Evolutionary conservation across 768 basidiomycete species (phyloP).

Genomic region (Lyophyllum decastes): DNA sequence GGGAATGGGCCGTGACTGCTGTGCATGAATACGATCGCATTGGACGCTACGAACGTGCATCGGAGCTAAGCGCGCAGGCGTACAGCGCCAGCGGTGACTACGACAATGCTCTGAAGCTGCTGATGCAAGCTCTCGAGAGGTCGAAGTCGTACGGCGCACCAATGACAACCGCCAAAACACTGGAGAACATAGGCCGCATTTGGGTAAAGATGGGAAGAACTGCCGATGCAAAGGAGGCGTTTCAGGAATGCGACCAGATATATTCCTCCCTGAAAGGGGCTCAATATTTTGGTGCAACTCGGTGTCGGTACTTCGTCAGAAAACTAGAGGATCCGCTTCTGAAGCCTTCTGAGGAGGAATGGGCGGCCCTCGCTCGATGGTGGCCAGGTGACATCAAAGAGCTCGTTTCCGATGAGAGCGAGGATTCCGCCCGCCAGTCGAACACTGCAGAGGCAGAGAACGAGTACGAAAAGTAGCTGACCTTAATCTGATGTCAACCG

Average conservation of each 20-base stretch:
- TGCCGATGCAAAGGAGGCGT: not conserved
- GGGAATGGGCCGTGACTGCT: not conserved
- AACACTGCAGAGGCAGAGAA: no score
- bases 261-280: not conserved
- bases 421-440: no score
- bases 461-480: no score
- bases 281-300: not conserved
- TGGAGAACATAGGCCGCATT: slow-evolving; percentile 2
- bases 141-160: not conserved
- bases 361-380: not conserved
- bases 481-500: no score
- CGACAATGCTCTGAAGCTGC: not conserved
- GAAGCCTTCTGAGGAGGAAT: not conserved
- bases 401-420: not conserved
- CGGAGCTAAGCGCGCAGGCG: not conserved
- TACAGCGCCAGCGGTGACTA: not conserved
- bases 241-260: not conserved
- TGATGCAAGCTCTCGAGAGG: not conserved
- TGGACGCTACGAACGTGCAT: not conserved
- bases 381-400: not conserved
- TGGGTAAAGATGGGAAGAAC: not conserved
- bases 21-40: not conserved
- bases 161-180: not conserved
- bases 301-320: not conserved
- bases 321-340: not conserved